These are phyloP conservation scores for Megacollybia platyphylla DNA, from an alignment of 1,284 basidiomycete genomes.

Conservation along the genomic window DNA sequence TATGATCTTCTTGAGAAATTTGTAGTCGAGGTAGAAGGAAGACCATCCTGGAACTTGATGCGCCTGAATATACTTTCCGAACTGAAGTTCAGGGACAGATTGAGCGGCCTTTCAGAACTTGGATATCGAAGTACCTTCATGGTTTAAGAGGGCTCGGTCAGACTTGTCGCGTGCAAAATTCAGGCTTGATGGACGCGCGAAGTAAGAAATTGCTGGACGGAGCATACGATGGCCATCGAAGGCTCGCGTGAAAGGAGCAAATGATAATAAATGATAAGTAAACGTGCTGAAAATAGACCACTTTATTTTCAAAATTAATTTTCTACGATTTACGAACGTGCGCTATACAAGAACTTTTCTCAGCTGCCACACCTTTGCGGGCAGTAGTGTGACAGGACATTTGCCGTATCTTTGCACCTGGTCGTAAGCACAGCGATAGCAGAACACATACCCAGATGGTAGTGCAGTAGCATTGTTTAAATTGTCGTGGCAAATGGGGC, in stretches of 20 bases:
- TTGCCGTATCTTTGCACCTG: constrained; percentile 67
- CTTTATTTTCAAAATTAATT: neutral
- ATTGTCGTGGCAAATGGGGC: constrained; percentile 68
- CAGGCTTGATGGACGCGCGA: neutral
- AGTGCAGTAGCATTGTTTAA: constrained; percentile 87
- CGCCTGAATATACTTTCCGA: constrained; percentile 96
- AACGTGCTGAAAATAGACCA: neutral
- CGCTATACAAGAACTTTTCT: constrained; percentile 75
- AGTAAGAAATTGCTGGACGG: neutral
- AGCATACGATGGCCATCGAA: neutral
- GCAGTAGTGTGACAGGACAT: constrained; percentile 83
- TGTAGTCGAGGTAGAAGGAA: constrained; percentile 95
- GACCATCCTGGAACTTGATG: constrained; percentile 98
- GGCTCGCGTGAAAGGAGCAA: neutral
- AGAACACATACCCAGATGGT: constrained; percentile 91
- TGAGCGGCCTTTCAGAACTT: constrained; percentile 6
- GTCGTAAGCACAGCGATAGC: constrained; percentile 86
- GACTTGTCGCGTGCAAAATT: neutral
- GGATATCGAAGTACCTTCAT: constrained; percentile 26
- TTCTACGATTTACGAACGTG: constrained; percentile 25
- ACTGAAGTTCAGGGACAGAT: constrained; percentile 36
- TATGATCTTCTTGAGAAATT: constrained; percentile 96
- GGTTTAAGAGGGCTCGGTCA: constrained; percentile 2
- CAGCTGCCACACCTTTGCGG: constrained; percentile 68
- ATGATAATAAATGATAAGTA: neutral